These are phyloP conservation scores for Histomonas meleagridis DNA, from an alignment of 208 protist species.

Conservation along the genomic window DNA sequence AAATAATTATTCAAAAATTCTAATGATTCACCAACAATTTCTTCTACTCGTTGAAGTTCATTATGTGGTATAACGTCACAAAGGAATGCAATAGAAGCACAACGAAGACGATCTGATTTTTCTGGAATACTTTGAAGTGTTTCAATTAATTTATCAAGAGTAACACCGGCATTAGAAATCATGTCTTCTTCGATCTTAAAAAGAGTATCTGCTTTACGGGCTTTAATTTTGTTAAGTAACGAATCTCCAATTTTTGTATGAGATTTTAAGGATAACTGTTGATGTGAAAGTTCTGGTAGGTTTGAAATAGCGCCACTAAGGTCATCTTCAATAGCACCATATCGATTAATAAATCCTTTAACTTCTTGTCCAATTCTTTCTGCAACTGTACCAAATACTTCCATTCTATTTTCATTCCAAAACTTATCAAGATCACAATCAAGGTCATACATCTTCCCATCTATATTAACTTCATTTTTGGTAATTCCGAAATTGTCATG, in stretches of 20 bases:
- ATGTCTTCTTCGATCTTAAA: not conserved
- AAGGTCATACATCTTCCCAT: not conserved
- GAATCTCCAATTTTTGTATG: conserved; percentile 5
- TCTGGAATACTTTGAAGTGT: not conserved
- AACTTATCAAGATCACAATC: not conserved
- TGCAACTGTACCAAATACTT: not conserved
- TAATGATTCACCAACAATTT: not conserved
- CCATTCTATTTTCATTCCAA: not conserved
- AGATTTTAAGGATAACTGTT: not conserved
- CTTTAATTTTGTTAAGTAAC: not conserved
- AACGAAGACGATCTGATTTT: not conserved
- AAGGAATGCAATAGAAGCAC: not conserved
- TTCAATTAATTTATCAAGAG: not conserved
- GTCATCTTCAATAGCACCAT: not conserved
- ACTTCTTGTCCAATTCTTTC: not conserved
- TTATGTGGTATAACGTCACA: not conserved
- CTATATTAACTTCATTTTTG: not conserved
- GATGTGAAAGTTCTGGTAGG: not conserved
- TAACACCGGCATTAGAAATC: not conserved
- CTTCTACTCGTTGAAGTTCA: not conserved
- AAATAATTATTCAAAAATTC: not conserved
- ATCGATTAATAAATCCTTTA: not conserved
- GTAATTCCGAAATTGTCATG: not conserved
- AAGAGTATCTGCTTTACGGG: not conserved
- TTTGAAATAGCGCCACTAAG: not conserved